A percentile compares a stretch with the other conserved stretches of the same genome.
These are phyloP conservation scores for Pezicula radicicola DNA, from an alignment of 2,329 filamentous ascomycete genomes.

Conservation along the genomic window DNA sequence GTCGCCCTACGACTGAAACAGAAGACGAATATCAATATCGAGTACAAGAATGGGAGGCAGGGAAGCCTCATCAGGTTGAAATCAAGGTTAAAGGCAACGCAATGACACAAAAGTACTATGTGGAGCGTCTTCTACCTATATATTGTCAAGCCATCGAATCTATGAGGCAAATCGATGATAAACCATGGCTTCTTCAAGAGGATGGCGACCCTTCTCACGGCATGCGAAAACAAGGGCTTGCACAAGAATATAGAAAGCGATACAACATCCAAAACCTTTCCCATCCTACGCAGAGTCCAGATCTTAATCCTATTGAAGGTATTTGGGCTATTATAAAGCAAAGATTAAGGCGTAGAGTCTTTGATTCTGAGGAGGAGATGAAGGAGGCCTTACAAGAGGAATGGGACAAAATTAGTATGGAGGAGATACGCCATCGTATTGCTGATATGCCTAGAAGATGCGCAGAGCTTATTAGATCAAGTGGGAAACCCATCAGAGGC, in stretches of 20 bases:
- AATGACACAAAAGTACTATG: slow-evolving; percentile 13
- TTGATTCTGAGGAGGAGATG: slow-evolving; percentile 12
- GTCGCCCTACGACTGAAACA: too few species aligned
- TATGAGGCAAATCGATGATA: slow-evolving; percentile 5
- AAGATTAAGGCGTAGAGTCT: slow-evolving; percentile 6
- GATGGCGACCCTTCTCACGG: slow-evolving; percentile 8
- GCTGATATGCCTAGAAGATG: too few species aligned
- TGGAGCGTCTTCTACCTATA: slow-evolving; percentile 6
- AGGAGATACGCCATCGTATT: too few species aligned
- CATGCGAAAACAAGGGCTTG: slow-evolving; percentile 7
- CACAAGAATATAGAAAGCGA: slow-evolving; percentile 4
- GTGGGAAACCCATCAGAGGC: too few species aligned
- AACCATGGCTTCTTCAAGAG: slow-evolving; percentile 11
- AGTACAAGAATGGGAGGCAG: slow-evolving; percentile 8
- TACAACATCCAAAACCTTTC: slow-evolving; percentile 2
- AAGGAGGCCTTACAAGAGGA: slow-evolving; percentile 7
- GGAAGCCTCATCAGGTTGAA: slow-evolving; percentile 4
- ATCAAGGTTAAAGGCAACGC: slow-evolving; percentile 6
- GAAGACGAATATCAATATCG: background rate
- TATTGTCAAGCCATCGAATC: slow-evolving; percentile 5
- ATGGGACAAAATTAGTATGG: slow-evolving; percentile 9
- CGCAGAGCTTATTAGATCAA: too few species aligned
- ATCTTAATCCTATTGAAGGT: too few species aligned
- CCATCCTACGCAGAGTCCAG: slow-evolving; percentile 5
- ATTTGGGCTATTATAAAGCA: slow-evolving; percentile 11